phyloP scores from a whole-genome alignment of 2,329 filamentous ascomycete genomes.

The Xenoacremonium recifei region DNA sequence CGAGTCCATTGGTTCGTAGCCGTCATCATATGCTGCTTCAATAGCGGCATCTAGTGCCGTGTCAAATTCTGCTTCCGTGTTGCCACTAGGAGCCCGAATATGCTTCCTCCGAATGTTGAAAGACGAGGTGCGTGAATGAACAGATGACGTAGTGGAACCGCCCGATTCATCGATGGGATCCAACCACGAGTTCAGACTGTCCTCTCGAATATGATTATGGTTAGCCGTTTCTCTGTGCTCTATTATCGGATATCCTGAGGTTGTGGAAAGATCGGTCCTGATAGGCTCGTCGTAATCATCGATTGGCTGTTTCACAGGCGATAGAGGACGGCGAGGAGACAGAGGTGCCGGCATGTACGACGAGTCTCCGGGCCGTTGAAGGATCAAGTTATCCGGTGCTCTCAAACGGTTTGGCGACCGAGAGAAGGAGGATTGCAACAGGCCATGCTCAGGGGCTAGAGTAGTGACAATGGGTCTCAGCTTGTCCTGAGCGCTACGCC shows the following conservation, averaged over 20 bases:
- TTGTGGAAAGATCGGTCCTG: conserved; percentile 35
- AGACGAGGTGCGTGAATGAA: conserved; percentile 77
- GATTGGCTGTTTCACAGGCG: conserved; percentile 32
- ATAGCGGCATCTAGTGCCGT: conserved; percentile 92
- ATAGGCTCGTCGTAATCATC: conserved; percentile 27
- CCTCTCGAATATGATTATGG: conserved; percentile 55
- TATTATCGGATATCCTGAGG: conserved; percentile 7
- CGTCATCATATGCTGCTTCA: conserved; percentile 92
- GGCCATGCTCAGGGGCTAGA: conserved; percentile 23
- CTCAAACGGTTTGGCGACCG: conserved; percentile 39
- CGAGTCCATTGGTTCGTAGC: conserved; percentile 69
- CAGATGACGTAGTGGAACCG: conserved; percentile 73
- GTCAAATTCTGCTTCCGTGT: conserved; percentile 87
- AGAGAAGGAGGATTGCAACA: conserved; percentile 55
- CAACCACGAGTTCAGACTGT: conserved; percentile 85
- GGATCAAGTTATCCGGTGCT: conserved; percentile 30
- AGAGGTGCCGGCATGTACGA: conserved; percentile 70
- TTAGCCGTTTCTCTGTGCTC: conserved; percentile 21
- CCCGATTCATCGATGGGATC: conserved; percentile 91
- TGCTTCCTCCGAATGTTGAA: conserved; percentile 67
- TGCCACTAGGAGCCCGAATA: conserved; percentile 65
- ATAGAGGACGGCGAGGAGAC: conserved; percentile 60
- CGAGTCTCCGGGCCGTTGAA: conserved; percentile 52
- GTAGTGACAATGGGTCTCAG: conserved; percentile 23
- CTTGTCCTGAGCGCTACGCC: conserved; percentile 22